A percentile compares a stretch with the other conserved stretches of the same genome.
These are phyloP conservation scores for Cinchona pubescens DNA, from an alignment of 257 asterid species.

Conservation along the genomic window DNA sequence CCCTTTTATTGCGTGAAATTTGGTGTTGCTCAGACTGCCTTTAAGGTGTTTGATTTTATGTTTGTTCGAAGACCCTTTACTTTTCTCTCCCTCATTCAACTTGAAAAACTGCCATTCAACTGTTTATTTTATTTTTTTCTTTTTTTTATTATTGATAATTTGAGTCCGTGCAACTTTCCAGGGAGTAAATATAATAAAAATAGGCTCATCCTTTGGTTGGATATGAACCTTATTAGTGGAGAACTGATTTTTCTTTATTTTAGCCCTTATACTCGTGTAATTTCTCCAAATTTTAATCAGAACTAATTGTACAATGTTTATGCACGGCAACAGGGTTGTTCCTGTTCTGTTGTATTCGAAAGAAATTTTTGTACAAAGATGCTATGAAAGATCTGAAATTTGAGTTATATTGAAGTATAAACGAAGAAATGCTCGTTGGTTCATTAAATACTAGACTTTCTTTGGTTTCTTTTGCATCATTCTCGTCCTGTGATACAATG, in stretches of 20 bases:
- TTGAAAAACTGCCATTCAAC: neutral
- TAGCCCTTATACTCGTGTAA: neutral
- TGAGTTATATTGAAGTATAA: neutral
- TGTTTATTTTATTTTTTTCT: neutral
- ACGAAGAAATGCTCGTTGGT: slow-evolving; percentile 33
- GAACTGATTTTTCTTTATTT: neutral
- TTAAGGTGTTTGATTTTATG: neutral
- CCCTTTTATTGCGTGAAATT: neutral
- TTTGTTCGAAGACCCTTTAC: neutral
- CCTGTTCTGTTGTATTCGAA: neutral
- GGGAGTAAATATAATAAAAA: neutral
- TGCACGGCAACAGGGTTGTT: neutral
- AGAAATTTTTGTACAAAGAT: neutral
- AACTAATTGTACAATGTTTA: neutral
- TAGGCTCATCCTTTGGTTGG: neutral
- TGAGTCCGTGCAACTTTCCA: neutral
- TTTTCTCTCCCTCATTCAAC: neutral
- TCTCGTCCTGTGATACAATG: slow-evolving; percentile 17
- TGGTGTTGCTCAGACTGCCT: neutral
- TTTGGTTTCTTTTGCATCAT: slow-evolving; percentile 27
- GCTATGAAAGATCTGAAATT: neutral
- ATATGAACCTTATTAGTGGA: neutral
- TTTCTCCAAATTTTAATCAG: neutral
- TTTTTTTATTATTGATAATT: neutral
- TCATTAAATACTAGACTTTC: slow-evolving; percentile 21